These are phyloP conservation scores for Ophiosphaerella korrae DNA, from an alignment of 2,329 filamentous ascomycete species.

Conservation along the genomic window DNA sequence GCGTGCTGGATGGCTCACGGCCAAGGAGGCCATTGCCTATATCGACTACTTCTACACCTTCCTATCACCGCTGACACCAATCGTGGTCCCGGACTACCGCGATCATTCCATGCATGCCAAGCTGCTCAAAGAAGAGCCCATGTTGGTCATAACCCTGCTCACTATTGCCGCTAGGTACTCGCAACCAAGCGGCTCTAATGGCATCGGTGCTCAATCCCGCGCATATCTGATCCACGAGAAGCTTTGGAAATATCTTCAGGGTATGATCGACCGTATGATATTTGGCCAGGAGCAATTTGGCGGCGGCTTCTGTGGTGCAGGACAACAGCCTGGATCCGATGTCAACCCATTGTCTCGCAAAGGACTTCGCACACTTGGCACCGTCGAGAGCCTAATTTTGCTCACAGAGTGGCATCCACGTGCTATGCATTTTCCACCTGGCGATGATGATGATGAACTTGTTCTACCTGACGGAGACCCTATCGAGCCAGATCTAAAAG, in stretches of 20 bases:
- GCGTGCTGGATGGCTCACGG: slow-evolving; percentile 95
- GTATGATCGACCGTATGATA: slow-evolving; percentile 93
- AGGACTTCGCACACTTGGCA: slow-evolving; percentile 86
- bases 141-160: slow-evolving; percentile 87
- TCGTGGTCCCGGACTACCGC: slow-evolving; percentile 88
- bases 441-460: slow-evolving; percentile 68
- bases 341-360: slow-evolving; percentile 62
- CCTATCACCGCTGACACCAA: slow-evolving; percentile 88
- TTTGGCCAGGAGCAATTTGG: slow-evolving; percentile 98
- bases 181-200: slow-evolving; percentile 72
- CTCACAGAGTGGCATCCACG: slow-evolving; percentile 97
- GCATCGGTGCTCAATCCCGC: slow-evolving; percentile 71
- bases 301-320: slow-evolving; percentile 80
- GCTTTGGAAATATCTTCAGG: slow-evolving; percentile 89
- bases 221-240: slow-evolving; percentile 93
- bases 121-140: slow-evolving; percentile 87
- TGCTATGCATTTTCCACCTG: slow-evolving; percentile 86
- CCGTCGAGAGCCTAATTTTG: slow-evolving; percentile 91
- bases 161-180: slow-evolving; percentile 90
- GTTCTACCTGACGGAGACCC: slow-evolving; percentile 70
- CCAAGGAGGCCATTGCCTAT: slow-evolving; percentile 89
- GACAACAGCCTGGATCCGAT: slow-evolving; percentile 69
- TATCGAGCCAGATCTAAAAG: slow-evolving; percentile 49
- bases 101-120: slow-evolving; percentile 79
- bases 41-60: slow-evolving; percentile 96